phyloP scores from a whole-genome alignment of 768 basidiomycete genomes.

The Trametes cubensis region DNA sequence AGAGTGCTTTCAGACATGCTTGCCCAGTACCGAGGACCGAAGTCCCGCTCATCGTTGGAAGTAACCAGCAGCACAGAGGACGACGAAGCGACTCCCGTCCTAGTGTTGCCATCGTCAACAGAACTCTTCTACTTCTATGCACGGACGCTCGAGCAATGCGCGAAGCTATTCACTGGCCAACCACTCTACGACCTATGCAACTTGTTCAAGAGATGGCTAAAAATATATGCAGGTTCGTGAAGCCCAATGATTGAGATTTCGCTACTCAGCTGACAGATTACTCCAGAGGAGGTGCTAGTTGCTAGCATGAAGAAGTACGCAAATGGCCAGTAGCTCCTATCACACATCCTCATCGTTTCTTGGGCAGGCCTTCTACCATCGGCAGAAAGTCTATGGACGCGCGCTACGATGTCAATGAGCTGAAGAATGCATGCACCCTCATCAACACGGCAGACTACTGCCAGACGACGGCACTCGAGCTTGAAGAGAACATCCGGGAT shows the following conservation, averaged over 20 bases:
- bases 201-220: constrained; percentile 92
- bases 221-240: constrained; percentile 80
- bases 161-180: constrained; percentile 83
- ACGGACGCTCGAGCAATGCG: constrained; percentile 92
- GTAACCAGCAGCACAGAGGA: constrained; percentile 43
- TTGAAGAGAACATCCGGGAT: constrained; percentile 89
- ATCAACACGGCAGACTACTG: constrained; percentile 99
- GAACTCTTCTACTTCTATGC: constrained; percentile 98
- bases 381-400: constrained; percentile 76
- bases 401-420: constrained; percentile 71
- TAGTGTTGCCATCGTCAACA: constrained; percentile 89
- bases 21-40: constrained; percentile 68
- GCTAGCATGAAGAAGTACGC: constrained; percentile 71
- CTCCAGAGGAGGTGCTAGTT: constrained; percentile 82
- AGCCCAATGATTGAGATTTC: constrained; percentile 5
- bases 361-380: constrained; percentile 43
- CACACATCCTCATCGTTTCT: neutral
- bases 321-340: neutral
- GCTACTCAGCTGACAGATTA: constrained; percentile 7
- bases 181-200: constrained; percentile 79
- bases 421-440: constrained; percentile 83
- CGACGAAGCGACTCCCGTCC: constrained; percentile 51
- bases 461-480: constrained; percentile 87
- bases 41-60: constrained; percentile 71
- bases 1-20: constrained; percentile 93